A percentile compares a stretch with the other conserved stretches of the same genome.
Conservation (phyloP, 2,329 filamentous ascomycete species). For the Chlorencoelia australis region DNA sequence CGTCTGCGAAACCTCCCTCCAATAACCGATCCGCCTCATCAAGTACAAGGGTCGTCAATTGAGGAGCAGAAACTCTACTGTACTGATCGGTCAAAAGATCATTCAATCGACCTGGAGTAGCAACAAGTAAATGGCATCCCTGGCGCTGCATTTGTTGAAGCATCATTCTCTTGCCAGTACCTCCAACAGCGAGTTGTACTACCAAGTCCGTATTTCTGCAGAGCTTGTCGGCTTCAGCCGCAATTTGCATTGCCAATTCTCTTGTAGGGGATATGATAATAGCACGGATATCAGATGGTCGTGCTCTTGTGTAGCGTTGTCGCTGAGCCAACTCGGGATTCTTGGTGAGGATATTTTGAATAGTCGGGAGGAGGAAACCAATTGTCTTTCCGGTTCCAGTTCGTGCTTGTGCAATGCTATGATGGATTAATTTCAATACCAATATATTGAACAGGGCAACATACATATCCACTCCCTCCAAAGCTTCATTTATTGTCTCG, state of each 20-base stretch:
- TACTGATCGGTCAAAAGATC: slow-evolving; percentile 59
- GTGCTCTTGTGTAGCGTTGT: slow-evolving; percentile 27
- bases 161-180: slow-evolving; percentile 58
- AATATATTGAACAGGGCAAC: slow-evolving; percentile 6
- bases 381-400: slow-evolving; percentile 96
- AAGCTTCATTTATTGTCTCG: slow-evolving; percentile 68
- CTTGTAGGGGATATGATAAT: slow-evolving; percentile 72
- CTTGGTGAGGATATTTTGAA: slow-evolving; percentile 73
- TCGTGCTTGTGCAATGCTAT: slow-evolving; percentile 82
- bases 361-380: slow-evolving; percentile 77
- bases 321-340: slow-evolving; percentile 38
- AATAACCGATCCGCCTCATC: slow-evolving; percentile 98
- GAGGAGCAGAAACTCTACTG: slow-evolving; percentile 31
- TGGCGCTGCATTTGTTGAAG: slow-evolving; percentile 35
- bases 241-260: slow-evolving; percentile 74
- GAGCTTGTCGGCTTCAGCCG: slow-evolving; percentile 54
- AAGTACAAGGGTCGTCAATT: slow-evolving; percentile 83
- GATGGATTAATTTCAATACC: slow-evolving; percentile 10
- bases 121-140: slow-evolving; percentile 85
- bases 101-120: slow-evolving; percentile 77
- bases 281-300: slow-evolving; percentile 53
- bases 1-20: slow-evolving; percentile 73
- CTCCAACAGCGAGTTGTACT: slow-evolving; percentile 76
- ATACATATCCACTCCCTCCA: slow-evolving; percentile 46
- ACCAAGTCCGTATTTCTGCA: slow-evolving; percentile 28